Evolutionary conservation across 495 filamentous ascomycete genomes (phyloP).

Genomic region (Aspergillus wentii): DNA sequence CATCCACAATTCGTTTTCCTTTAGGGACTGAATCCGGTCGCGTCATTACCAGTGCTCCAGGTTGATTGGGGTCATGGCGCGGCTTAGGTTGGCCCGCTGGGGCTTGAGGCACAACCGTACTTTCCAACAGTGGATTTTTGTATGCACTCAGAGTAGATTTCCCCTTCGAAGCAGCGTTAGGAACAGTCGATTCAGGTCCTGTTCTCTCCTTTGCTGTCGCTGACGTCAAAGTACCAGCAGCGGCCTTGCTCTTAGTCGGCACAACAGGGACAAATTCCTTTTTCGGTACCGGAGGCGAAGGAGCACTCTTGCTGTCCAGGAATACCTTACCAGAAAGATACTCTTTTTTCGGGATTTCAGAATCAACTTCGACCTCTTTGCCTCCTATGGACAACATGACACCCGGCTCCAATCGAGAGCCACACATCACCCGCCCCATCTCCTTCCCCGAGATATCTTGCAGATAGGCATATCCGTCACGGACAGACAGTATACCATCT

Average conservation of each 20-base stretch:
- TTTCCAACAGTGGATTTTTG: slow-evolving; percentile 58
- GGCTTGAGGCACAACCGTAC: slow-evolving; percentile 45
- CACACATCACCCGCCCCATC: slow-evolving; percentile 56
- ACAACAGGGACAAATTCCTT: slow-evolving; percentile 19
- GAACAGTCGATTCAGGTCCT: neutral
- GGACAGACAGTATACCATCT: slow-evolving; percentile 63
- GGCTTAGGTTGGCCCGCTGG: slow-evolving; percentile 43
- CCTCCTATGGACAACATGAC: slow-evolving; percentile 61
- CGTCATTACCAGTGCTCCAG: slow-evolving; percentile 67
- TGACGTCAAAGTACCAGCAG: neutral
- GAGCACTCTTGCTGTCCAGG: slow-evolving; percentile 23
- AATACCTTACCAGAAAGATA: slow-evolving; percentile 57
- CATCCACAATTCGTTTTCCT: slow-evolving; percentile 69
- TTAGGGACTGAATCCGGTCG: slow-evolving; percentile 50
- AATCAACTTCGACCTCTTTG: slow-evolving; percentile 72
- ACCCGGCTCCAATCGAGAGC: slow-evolving; percentile 53
- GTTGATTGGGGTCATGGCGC: slow-evolving; percentile 60
- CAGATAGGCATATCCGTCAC: slow-evolving; percentile 54
- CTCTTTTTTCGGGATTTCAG: slow-evolving; percentile 55
- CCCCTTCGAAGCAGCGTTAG: slow-evolving; percentile 19
- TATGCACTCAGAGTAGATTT: slow-evolving; percentile 34
- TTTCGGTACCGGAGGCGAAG: slow-evolving; percentile 9
- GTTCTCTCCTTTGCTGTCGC: neutral
- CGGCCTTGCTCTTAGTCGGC: slow-evolving; percentile 3
- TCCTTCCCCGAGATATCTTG: slow-evolving; percentile 63